phyloP scores from a whole-genome alignment of 352 stramenopile genomes.

The Phytophthora palmivora region DNA sequence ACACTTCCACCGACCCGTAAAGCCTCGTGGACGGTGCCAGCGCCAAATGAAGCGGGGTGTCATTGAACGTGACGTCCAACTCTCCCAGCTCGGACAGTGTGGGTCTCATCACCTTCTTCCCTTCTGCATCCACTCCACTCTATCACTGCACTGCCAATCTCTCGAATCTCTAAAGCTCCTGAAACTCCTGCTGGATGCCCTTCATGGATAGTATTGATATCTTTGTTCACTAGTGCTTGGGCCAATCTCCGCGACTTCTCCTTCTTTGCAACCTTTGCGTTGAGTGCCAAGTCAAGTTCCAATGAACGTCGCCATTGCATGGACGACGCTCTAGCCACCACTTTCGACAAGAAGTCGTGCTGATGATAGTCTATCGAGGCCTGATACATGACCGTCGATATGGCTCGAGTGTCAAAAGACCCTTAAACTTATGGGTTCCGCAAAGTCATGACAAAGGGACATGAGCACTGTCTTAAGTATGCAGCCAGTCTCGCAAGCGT shows the following conservation, averaged over 20 bases:
- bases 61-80: constrained; percentile 61
- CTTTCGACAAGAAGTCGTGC: constrained; percentile 40
- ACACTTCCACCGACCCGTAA: constrained; percentile 80
- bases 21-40: constrained; percentile 74
- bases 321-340: constrained; percentile 61
- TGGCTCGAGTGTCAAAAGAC: constrained; percentile 61
- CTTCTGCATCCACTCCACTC: constrained; percentile 26
- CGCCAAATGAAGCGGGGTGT: constrained; percentile 54
- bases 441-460: constrained; percentile 73
- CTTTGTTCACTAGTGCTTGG: constrained; percentile 31
- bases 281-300: constrained; percentile 60
- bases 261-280: constrained; percentile 36
- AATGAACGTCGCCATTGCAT: constrained; percentile 70
- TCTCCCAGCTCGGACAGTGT: constrained; percentile 59
- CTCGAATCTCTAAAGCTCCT: constrained; percentile 21
- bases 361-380: constrained; percentile 64
- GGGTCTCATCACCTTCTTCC: constrained; percentile 5
- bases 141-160: constrained; percentile 25
- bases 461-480: constrained; percentile 50
- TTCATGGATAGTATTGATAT: constrained; percentile 24
- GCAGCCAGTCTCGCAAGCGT: constrained; percentile 49
- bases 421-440: constrained; percentile 67
- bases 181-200: constrained; percentile 19
- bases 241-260: constrained; percentile 30
- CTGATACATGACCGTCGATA: constrained; percentile 80